Conservation (phyloP, 176 grass and related monocot species). For the Eleusine indica region DNA sequence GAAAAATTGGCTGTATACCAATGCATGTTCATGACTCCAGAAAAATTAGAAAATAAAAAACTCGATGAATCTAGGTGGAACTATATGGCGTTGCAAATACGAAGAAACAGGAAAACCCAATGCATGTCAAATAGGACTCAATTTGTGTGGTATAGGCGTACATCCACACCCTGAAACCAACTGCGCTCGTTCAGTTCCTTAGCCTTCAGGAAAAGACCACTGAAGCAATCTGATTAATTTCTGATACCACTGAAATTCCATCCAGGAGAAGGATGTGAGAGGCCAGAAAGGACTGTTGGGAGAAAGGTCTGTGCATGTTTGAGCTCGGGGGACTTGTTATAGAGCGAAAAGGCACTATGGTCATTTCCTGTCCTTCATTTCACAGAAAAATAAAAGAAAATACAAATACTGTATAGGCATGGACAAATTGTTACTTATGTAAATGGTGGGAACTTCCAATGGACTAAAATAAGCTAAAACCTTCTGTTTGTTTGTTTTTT, state of each 20-base stretch:
- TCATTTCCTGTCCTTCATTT: neutral
- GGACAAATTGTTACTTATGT: neutral
- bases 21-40: neutral
- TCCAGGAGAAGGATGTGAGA: neutral
- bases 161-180: neutral
- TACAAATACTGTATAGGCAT: neutral
- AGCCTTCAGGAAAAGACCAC: neutral
- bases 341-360: neutral
- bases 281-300: neutral
- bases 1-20: neutral
- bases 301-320: neutral
- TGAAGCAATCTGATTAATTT: neutral
- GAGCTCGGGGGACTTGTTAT: too few relatives aligned
- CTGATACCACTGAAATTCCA: neutral
- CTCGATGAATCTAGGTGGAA: neutral
- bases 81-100: neutral
- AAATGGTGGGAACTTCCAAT: neutral
- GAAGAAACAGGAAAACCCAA: neutral
- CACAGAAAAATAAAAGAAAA: neutral
- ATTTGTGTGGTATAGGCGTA: too few relatives aligned
- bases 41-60: neutral
- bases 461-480: neutral
- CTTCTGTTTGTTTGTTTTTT: too few relatives aligned
- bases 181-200: neutral
- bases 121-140: too few relatives aligned